A percentile compares a stretch with the other conserved stretches of the same genome.
phyloP scores from a whole-genome alignment of 139 green algal species.

The Micromonas commoda region DNA sequence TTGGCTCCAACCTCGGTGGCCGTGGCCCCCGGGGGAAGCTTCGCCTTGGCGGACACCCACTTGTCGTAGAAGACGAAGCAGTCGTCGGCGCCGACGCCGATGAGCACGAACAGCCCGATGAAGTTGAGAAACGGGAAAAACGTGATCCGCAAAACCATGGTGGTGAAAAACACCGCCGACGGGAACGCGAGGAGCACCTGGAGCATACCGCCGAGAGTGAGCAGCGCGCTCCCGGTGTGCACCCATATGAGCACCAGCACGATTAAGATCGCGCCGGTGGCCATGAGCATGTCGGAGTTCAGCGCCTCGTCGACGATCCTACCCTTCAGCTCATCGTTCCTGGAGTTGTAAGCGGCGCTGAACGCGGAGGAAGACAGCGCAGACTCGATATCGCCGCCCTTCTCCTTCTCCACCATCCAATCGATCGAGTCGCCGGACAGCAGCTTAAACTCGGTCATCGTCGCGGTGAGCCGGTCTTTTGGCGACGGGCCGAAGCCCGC shows the following conservation, averaged over 20 bases:
- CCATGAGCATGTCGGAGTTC: constrained; percentile 11
- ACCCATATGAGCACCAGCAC: neutral
- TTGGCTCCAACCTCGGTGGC: neutral
- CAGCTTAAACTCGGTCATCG: neutral
- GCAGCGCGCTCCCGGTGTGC: constrained; percentile 6
- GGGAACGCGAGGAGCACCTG: constrained; percentile 28
- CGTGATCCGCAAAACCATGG: constrained; percentile 9
- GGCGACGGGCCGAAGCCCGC: neutral
- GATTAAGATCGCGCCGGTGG: neutral
- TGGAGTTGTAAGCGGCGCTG: neutral
- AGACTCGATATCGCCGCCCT: too few relatives aligned
- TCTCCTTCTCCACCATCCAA: neutral
- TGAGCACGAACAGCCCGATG: constrained; percentile 35
- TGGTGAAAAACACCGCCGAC: constrained; percentile 22
- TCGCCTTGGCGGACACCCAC: constrained; percentile 6
- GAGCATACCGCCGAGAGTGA: constrained; percentile 16
- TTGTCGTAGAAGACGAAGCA: constrained; percentile 34
- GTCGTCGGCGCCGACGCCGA: constrained; percentile 33
- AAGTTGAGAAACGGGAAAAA: constrained; percentile 42
- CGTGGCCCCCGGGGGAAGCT: neutral
- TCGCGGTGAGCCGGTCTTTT: neutral
- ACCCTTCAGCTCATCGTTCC: neutral
- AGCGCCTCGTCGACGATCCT: neutral
- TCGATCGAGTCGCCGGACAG: neutral
- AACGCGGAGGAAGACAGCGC: neutral